Percentiles rank a stretch among this genome's conserved stretches.
phyloP scores from a whole-genome alignment of 1,284 basidiomycete genomes.

The Ustilago curta region DNA sequence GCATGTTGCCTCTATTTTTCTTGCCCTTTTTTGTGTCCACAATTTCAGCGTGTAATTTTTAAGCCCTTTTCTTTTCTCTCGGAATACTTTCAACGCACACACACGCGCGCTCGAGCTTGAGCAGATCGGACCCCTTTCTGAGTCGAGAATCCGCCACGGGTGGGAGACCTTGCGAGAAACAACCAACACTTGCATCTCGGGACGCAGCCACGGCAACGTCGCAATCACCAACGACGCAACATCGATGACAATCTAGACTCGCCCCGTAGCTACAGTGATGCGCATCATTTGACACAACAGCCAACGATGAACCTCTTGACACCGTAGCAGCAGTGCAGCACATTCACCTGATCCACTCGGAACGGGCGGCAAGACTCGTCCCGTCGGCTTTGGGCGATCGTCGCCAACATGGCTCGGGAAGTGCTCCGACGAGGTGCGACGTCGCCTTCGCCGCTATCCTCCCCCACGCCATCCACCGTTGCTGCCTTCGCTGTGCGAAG shows the following conservation, averaged over 20 bases:
- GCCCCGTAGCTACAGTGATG: no score
- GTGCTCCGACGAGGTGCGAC: slow-evolving; percentile 22
- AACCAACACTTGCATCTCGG: not conserved
- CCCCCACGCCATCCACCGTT: slow-evolving; percentile 26
- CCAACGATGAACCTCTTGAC: not conserved
- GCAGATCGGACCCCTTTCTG: not conserved
- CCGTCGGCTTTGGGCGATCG: not conserved
- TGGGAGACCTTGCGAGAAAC: not conserved
- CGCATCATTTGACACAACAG: no score
- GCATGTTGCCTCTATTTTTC: not conserved
- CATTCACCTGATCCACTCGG: not conserved
- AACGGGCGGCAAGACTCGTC: not conserved
- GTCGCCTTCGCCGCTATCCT: slow-evolving; percentile 36
- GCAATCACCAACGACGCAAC: no score
- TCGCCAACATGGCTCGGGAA: slow-evolving; percentile 28
- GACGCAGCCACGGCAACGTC: no score
- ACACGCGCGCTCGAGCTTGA: no score
- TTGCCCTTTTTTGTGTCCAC: not conserved
- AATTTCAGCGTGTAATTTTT: not conserved
- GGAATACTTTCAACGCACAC: no score
- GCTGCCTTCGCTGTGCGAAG: slow-evolving; percentile 28
- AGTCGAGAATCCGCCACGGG: not conserved
- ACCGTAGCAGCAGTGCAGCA: not conserved
- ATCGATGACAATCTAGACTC: no score
- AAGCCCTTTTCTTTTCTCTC: not conserved